Base-by-base conservation (phyloP, 805 yeast genomes). In the Saccharomycopsis fermentans region DNA sequence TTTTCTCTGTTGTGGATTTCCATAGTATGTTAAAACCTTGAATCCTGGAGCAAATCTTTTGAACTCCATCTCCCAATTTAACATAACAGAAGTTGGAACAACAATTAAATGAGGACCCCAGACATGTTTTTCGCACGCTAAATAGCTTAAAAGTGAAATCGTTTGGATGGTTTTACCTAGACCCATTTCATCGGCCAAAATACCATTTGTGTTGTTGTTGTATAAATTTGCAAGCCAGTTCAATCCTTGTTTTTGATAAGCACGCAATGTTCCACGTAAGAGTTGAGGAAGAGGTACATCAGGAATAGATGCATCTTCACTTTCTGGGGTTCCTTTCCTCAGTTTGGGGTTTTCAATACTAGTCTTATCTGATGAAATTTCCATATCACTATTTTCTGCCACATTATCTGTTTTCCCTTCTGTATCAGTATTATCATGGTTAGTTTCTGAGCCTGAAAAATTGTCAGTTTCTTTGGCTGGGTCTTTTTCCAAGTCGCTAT, bases 1-100 rank as follows among this genome's bases (percentile, higher is more conserved):
- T 54, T 91, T 91, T 68, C 99, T 84, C 69, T 94, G 98, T 66
- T 89, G 96, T 0, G 98, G 99, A 16, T 95, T 84, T 0, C 99
- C 99, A 67, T 92, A 94, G 70, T 94, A 94, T 0, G 98, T 94
- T 69, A 94, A 69, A 2, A 94, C 94, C 70, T 95, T 92, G 70
- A 94, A 87, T 0, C 99, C 99, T 0, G 99, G 99, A 0, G 97
- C 97, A 76, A 94, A 94, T 66, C 96, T 82, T 67, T 95, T 94
- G 73, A 94, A 91, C 68, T 94, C 99, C 97, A 95, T 92, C 70
- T 94, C 99, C 99, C 99, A 94, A 68, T 94, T 94, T 57, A 94
- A 80, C 84, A 94, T 84, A 6, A 94, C 99, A 16, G 97, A 89
- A 0, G 99, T 94, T 3, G 99, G 99, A 4, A 94, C 99, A 60